Percentiles rank a stretch among this genome's conserved stretches.
phyloP scores from a whole-genome alignment of 805 yeast genomes.

The Middelhovenomyces tepae region DNA sequence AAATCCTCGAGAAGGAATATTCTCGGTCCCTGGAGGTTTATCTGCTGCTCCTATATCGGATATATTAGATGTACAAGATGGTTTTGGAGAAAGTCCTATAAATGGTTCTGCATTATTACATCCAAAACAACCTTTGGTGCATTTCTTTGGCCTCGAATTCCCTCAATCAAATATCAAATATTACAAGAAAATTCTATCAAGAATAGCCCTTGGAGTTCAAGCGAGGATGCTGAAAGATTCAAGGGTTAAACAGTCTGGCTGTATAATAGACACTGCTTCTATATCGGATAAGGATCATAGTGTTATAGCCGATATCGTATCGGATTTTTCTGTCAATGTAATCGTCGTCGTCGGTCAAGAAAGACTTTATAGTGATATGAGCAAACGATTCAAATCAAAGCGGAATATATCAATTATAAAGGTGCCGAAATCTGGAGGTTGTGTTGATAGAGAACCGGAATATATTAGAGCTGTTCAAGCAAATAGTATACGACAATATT shows the following conservation, averaged over 20 bases:
- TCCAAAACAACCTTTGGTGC: slow-evolving; percentile 85
- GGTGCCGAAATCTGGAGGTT: slow-evolving; percentile 66
- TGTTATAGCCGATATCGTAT: slow-evolving; percentile 47
- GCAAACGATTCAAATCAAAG: slow-evolving; percentile 31
- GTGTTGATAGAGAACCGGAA: slow-evolving; percentile 62
- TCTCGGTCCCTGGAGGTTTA: slow-evolving; percentile 73
- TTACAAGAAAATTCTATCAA: slow-evolving; percentile 42
- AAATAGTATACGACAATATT: slow-evolving; percentile 72
- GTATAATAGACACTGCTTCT: slow-evolving; percentile 71
- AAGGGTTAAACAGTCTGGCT: slow-evolving; percentile 39
- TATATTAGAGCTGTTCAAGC: slow-evolving; percentile 67
- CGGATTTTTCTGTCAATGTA: slow-evolving; percentile 50
- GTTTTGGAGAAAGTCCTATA: slow-evolving; percentile 70
- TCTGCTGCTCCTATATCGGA: slow-evolving; percentile 81
- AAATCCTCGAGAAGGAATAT: slow-evolving; percentile 65
- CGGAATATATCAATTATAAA: slow-evolving; percentile 40
- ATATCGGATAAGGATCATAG: slow-evolving; percentile 37
- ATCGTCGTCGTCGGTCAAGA: slow-evolving; percentile 66
- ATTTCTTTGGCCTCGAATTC: slow-evolving; percentile 64
- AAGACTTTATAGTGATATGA: slow-evolving; percentile 53
- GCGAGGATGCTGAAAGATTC: slow-evolving; percentile 44
- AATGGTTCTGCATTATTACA: slow-evolving; percentile 42
- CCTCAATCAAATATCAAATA: slow-evolving; percentile 47
- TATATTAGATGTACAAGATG: slow-evolving; percentile 64
- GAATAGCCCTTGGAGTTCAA: slow-evolving; percentile 40